Percentiles rank a stretch among this genome's conserved stretches.
Conservation (phyloP, 225 moss, liverwort and hornwort genomes). For the Sphagnum tenellum region DNA sequence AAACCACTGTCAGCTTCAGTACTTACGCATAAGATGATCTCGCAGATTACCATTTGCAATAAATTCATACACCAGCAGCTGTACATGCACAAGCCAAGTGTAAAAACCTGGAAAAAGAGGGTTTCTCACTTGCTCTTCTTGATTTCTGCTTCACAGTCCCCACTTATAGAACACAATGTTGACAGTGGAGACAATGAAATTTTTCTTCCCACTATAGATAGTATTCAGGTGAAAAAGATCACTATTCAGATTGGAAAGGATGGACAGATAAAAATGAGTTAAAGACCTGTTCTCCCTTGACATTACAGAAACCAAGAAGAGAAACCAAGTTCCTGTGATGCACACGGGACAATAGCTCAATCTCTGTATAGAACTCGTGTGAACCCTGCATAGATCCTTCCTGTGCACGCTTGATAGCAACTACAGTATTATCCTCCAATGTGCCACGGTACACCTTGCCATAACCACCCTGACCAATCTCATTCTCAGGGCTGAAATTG, state of each 20-base stretch:
- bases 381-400: constrained; percentile 39
- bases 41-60: constrained; percentile 70
- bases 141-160: no score
- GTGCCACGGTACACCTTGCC: constrained; percentile 63
- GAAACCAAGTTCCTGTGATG: constrained; percentile 46
- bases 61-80: constrained; percentile 77
- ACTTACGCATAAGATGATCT: constrained; percentile 59
- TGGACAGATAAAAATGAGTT: not conserved
- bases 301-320: constrained; percentile 40
- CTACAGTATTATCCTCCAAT: constrained; percentile 17
- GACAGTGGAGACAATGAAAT: not conserved
- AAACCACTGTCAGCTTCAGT: not conserved
- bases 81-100: constrained; percentile 13
- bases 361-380: constrained; percentile 41
- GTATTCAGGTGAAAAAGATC: not conserved
- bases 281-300: constrained; percentile 31
- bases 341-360: constrained; percentile 38
- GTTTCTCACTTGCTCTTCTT: no score
- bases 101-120: not conserved
- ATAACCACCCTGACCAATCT: constrained; percentile 64
- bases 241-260: not conserved
- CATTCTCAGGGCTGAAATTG: constrained; percentile 23
- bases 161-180: not conserved
- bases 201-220: constrained; percentile 8
- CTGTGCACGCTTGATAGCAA: constrained; percentile 46